Percentiles rank a stretch among this genome's conserved stretches.
Conservation (phyloP, 257 asterid genomes). For the Haberlea rhodopensis region DNA sequence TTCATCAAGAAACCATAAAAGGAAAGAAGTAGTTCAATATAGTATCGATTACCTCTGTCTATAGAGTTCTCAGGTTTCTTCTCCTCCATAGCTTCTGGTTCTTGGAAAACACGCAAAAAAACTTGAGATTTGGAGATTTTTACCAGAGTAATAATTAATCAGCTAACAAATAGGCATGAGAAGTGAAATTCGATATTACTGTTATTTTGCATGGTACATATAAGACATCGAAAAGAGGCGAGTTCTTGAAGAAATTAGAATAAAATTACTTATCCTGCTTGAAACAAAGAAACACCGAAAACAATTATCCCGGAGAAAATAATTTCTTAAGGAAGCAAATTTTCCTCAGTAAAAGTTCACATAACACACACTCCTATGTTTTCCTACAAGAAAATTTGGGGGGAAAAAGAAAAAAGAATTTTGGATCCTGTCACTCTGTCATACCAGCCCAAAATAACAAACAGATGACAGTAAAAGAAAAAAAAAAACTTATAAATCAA, state of each 20-base stretch:
- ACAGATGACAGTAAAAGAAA: constrained; percentile 9
- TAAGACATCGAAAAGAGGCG: neutral
- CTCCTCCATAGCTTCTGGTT: constrained; percentile 61
- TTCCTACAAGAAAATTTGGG: constrained; percentile 11
- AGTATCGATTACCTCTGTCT: constrained; percentile 63
- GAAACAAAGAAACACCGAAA: too few relatives aligned
- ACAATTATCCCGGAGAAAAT: neutral
- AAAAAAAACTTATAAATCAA: neutral
- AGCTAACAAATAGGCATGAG: neutral
- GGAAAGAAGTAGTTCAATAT: neutral
- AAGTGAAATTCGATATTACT: neutral
- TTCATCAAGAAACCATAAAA: neutral
- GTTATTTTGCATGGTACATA: neutral
- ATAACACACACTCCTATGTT: neutral
- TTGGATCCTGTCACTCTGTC: neutral
- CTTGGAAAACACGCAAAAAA: constrained; percentile 23
- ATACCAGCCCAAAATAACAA: constrained; percentile 13
- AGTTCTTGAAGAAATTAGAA: too few relatives aligned
- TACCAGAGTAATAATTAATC: neutral
- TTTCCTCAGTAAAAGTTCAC: constrained; percentile 16
- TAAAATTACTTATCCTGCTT: too few relatives aligned
- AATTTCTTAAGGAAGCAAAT: constrained; percentile 6
- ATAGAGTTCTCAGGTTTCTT: constrained; percentile 72
- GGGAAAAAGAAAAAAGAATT: constrained; percentile 15
- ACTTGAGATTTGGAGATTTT: constrained; percentile 7